phyloP scores from a whole-genome alignment of 768 basidiomycete genomes.

The Coprinellus micaceus region DNA sequence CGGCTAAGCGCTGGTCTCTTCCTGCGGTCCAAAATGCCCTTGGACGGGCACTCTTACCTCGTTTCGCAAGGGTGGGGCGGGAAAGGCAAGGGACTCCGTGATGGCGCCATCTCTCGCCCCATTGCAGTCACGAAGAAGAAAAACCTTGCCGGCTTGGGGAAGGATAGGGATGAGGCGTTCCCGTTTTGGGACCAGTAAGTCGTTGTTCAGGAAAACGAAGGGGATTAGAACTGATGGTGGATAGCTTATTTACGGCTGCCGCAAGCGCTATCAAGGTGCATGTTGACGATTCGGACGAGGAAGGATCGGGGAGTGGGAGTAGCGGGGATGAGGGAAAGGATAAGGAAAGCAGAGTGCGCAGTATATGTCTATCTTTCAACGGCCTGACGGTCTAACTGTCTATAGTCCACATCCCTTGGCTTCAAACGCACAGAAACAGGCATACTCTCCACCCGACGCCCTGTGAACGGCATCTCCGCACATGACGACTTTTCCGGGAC shows the following conservation, averaged over 20 bases:
- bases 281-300: slow-evolving; percentile 45
- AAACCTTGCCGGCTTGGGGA: slow-evolving; percentile 81
- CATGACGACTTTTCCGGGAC: slow-evolving; percentile 36
- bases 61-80: slow-evolving; percentile 86
- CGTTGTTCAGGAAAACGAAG: background rate
- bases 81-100: slow-evolving; percentile 78
- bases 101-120: slow-evolving; percentile 75
- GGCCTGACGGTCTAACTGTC: background rate
- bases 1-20: background rate
- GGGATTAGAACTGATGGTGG: background rate
- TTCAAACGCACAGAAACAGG: slow-evolving; percentile 67
- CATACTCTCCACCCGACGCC: slow-evolving; percentile 70
- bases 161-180: slow-evolving; percentile 91
- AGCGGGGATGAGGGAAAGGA: slow-evolving; percentile 4
- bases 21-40: slow-evolving; percentile 46
- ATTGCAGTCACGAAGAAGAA: slow-evolving; percentile 81
- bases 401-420: slow-evolving; percentile 8
- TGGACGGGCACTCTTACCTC: slow-evolving; percentile 70
- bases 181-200: slow-evolving; percentile 98
- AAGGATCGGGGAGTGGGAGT: slow-evolving; percentile 35
- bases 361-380: background rate
- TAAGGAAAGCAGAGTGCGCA: slow-evolving; percentile 7
- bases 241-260: slow-evolving; percentile 79
- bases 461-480: slow-evolving; percentile 46
- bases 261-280: slow-evolving; percentile 80